These are phyloP conservation scores for Oenanthe javanica DNA, from an alignment of 140 eudicot genomes.

Conservation along the genomic window DNA sequence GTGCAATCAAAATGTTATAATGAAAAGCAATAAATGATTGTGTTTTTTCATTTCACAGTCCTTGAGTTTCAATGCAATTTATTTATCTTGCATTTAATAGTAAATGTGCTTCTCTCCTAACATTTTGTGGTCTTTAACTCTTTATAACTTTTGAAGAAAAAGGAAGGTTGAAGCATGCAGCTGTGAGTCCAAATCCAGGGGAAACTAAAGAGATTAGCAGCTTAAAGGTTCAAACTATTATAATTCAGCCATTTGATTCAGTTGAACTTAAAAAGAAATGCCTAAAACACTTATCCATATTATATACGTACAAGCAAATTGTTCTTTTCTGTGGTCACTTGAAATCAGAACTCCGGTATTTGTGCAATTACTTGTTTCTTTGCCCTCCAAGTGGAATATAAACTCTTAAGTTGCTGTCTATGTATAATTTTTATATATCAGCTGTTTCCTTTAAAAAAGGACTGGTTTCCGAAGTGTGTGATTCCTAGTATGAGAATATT, in stretches of 20 bases:
- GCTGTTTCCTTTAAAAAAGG: not conserved
- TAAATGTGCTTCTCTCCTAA: conserved; percentile 7
- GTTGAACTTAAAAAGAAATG: not conserved
- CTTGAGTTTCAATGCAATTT: conserved; percentile 1
- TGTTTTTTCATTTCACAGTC: not conserved
- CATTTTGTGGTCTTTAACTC: not conserved
- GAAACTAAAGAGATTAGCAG: conserved; percentile 64
- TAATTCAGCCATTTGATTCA: too few relatives aligned
- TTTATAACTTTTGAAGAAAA: conserved; percentile 41
- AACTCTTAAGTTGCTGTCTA: not conserved
- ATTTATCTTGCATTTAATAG: not conserved
- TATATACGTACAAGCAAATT: not conserved
- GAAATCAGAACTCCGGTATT: not conserved
- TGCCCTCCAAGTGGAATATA: not conserved
- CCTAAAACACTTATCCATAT: not conserved
- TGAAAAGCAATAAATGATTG: not conserved
- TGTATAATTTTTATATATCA: not conserved
- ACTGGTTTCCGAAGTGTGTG: not conserved
- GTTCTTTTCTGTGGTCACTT: not conserved
- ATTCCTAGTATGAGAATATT: not conserved
- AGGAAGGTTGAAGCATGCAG: conserved; percentile 74
- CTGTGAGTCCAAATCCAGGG: conserved; percentile 69
- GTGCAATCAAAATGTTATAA: not conserved
- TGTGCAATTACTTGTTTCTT: not conserved
- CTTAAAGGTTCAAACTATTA: conserved; percentile 46